These are phyloP conservation scores for Saccharomycopsis olivae DNA, from an alignment of 805 yeast genomes.

Conservation along the genomic window DNA sequence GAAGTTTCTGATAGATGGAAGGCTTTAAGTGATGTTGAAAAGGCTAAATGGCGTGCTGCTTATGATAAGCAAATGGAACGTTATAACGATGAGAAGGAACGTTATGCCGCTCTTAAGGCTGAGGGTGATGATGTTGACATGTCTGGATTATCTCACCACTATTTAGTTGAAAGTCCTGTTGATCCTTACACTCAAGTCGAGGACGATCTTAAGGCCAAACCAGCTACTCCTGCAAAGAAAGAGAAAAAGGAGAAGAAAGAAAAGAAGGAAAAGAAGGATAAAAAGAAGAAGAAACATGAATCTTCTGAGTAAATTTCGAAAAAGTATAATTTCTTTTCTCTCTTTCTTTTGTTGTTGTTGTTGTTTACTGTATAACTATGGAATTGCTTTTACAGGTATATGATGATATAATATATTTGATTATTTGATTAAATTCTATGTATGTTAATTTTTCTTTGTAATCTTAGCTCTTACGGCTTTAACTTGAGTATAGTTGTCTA, in stretches of 20 bases:
- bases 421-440: not conserved
- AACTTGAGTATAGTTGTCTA: slow-evolving; percentile 73
- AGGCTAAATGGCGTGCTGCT: slow-evolving; percentile 58
- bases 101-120: slow-evolving; percentile 31
- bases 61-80: slow-evolving; percentile 33
- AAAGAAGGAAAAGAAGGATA: slow-evolving; percentile 5
- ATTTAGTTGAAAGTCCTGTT: slow-evolving; percentile 10
- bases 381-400: not conserved
- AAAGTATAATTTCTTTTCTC: too few relatives aligned
- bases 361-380: not conserved
- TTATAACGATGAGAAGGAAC: slow-evolving; percentile 36
- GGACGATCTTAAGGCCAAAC: not conserved
- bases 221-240: not conserved
- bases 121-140: slow-evolving; percentile 11
- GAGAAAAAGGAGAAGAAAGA: slow-evolving; percentile 10
- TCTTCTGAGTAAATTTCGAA: too few relatives aligned
- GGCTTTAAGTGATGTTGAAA: slow-evolving; percentile 55
- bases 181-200: slow-evolving; percentile 14
- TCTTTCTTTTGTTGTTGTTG: not conserved
- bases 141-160: slow-evolving; percentile 10
- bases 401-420: not conserved
- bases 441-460: slow-evolving; percentile 22
- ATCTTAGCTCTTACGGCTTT: slow-evolving; percentile 62
- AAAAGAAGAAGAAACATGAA: not conserved
- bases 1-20: slow-evolving; percentile 77